Evolutionary conservation across 2,329 filamentous ascomycete genomes (phyloP), one percentile per base, ranked within the genome.

Genomic region (Apiospora malaysiana): DNA sequence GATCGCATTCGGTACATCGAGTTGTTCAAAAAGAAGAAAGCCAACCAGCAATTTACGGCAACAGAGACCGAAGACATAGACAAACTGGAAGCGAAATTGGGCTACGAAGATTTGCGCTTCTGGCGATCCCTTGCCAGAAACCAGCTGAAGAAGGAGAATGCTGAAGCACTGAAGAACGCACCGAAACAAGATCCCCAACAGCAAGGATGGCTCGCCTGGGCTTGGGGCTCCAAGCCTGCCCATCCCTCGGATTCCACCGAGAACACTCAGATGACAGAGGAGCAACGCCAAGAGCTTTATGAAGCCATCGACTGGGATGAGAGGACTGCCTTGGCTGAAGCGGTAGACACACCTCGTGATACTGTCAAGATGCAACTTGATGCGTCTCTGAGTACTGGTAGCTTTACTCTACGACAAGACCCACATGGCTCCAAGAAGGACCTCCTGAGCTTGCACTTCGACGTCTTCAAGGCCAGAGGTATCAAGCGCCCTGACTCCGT

Each of bases 261-360:
- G 75, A 93, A 95, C 73, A 93, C 91, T 0, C 90, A 94, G 72
- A 97, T 99, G 87, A 97, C 94, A 0, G 96, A 99, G 73, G 92
- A 98, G 81, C 95, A 99, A 80, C 92, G 95, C 56, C 94, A 98
- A 80, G 95, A 99, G 82, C 88, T 99, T 12, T 99, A 98, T 81
- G 92, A 97, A 76, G 97, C 94, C 68, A 99, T 99, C 77, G 96
- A 98, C 77, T 99, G 95, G 91, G 94, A 99, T 73, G 96, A 99
- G 82, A 98, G 98, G 85, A 91, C 95, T 72, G 93, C 93, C 1
- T 87, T 99, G 49, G 88, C 94, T 0, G 94, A 97, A 75, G 92
- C 93, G 56, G 91, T 99, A 4, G 96, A 99, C 76, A 86, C 94
- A 43, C 97, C 97, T 0, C 90, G 93, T 69, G 96, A 99, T 76